phyloP scores from a whole-genome alignment of 495 filamentous ascomycete species.

The Talaromyces ruber region DNA sequence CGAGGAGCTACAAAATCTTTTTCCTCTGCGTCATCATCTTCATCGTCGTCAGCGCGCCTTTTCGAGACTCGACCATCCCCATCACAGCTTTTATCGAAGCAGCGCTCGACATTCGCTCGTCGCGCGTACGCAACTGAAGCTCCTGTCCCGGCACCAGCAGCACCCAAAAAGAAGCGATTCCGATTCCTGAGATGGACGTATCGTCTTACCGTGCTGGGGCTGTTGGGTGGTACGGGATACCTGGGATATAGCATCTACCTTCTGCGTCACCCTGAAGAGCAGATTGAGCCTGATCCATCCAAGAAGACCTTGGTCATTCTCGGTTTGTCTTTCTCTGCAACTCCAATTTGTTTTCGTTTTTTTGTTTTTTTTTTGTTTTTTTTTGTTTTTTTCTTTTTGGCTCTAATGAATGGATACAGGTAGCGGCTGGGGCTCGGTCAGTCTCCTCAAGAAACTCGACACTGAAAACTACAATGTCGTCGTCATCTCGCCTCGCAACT shows the following conservation, averaged over 20 bases:
- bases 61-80: conserved; percentile 6
- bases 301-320: conserved; percentile 98
- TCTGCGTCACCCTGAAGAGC: conserved; percentile 71
- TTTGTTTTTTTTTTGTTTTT: too few species aligned
- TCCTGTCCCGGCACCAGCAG: conserved; percentile 24
- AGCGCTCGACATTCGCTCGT: conserved; percentile 14
- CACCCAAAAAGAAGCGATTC: conserved; percentile 39
- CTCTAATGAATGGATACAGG: conserved; percentile 39
- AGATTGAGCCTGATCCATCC: conserved; percentile 66
- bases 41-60: conserved; percentile 12
- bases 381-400: too few species aligned
- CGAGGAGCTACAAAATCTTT: conserved; percentile 16
- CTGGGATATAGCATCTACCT: conserved; percentile 75
- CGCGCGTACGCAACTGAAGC: conserved; percentile 34
- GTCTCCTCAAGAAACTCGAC: conserved; percentile 95
- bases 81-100: conserved; percentile 16
- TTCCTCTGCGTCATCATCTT: conserved; percentile 17
- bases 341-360: too few species aligned
- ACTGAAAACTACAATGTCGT: conserved; percentile 98
- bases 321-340: conserved; percentile 38
- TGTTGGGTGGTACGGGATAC: conserved; percentile 57
- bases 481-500: conserved; percentile 92
- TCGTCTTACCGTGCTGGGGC: conserved; percentile 65
- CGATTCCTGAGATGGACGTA: conserved; percentile 59
- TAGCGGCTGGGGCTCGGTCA: conserved; percentile 94